A percentile compares a stretch with the other conserved stretches of the same genome.
These are phyloP conservation scores for Clavariopsis aquatica DNA, from an alignment of 495 filamentous ascomycete species.

Conservation along the genomic window DNA sequence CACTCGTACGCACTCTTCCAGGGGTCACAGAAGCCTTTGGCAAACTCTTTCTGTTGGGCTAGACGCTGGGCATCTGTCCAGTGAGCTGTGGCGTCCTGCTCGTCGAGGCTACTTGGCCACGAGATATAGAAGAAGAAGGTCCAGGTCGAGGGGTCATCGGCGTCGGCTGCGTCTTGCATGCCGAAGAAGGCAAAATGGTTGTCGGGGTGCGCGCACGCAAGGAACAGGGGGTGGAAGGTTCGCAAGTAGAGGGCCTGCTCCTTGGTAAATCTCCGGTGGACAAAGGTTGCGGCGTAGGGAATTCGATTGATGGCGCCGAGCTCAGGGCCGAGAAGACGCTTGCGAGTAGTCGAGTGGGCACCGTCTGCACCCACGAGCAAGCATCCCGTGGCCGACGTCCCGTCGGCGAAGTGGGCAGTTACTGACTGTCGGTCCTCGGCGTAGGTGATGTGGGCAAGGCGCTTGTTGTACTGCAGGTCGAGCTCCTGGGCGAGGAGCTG, in stretches of 20 bases:
- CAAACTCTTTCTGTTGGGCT: slow-evolving; percentile 30
- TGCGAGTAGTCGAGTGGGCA: slow-evolving; percentile 47
- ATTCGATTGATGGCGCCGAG: slow-evolving; percentile 35
- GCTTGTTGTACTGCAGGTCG: slow-evolving; percentile 46
- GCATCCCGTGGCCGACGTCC: slow-evolving; percentile 42
- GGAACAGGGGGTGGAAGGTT: slow-evolving; percentile 38
- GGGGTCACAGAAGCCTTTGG: slow-evolving; percentile 34
- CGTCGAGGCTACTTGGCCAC: slow-evolving; percentile 21
- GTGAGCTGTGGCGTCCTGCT: slow-evolving; percentile 33
- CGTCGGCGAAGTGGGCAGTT: slow-evolving; percentile 47
- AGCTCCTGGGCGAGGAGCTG: slow-evolving; percentile 47
- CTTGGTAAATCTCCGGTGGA: slow-evolving; percentile 26
- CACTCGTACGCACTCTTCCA: slow-evolving; percentile 36
- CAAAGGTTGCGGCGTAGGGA: slow-evolving; percentile 33
- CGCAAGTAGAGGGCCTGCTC: slow-evolving; percentile 38
- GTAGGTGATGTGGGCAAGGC: slow-evolving; percentile 30
- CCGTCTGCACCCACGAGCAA: slow-evolving; percentile 51
- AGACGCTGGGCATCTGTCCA: slow-evolving; percentile 35
- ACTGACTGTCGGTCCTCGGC: slow-evolving; percentile 36
- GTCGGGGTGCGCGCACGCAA: slow-evolving; percentile 40
- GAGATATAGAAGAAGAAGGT: slow-evolving; percentile 41
- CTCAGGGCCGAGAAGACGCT: slow-evolving; percentile 43
- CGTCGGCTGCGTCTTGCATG: slow-evolving; percentile 35
- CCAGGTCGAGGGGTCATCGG: slow-evolving; percentile 31
- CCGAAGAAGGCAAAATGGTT: slow-evolving; percentile 41